phyloP scores from a whole-genome alignment of 2,329 filamentous ascomycete species.

The Colletotrichum tropicale region DNA sequence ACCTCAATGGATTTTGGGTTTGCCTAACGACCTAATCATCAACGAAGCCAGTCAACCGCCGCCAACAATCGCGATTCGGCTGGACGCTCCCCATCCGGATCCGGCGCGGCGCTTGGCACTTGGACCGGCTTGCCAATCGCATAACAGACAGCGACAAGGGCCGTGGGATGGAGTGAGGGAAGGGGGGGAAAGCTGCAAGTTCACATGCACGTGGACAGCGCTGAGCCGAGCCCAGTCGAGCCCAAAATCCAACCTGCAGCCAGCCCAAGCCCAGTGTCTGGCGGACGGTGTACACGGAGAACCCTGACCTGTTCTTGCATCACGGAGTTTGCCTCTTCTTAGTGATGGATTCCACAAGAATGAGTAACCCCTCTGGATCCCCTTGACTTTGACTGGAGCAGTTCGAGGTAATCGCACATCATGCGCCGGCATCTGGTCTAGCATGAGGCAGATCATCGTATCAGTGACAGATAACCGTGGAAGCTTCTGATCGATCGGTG shows the following conservation, averaged over 20 bases:
- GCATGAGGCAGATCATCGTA: not conserved
- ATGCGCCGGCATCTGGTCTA: not conserved
- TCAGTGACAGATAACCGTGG: not conserved
- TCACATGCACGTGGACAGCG: slow-evolving; percentile 1
- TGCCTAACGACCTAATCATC: not conserved
- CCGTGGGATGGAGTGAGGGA: not conserved
- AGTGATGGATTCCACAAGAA: not conserved
- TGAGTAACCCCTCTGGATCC: not conserved
- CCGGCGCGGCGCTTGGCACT: slow-evolving; percentile 16
- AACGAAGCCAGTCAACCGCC: not conserved
- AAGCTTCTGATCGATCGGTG: not conserved
- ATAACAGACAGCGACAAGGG: not conserved
- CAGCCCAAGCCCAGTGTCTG: not conserved
- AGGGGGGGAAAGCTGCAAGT: not conserved
- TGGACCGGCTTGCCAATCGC: not conserved
- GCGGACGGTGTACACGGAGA: not conserved
- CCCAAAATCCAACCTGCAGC: not conserved
- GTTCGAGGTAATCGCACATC: not conserved
- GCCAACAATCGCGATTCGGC: not conserved
- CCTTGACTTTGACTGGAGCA: not conserved
- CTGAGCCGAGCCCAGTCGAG: not conserved
- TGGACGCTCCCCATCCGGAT: slow-evolving; percentile 18
- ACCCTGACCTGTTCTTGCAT: not conserved
- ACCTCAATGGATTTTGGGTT: not conserved
- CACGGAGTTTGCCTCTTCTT: not conserved